Evolutionary conservation across 2,329 filamentous ascomycete genomes (phyloP).

Genomic region (Sarocladiaceae sp.): DNA sequence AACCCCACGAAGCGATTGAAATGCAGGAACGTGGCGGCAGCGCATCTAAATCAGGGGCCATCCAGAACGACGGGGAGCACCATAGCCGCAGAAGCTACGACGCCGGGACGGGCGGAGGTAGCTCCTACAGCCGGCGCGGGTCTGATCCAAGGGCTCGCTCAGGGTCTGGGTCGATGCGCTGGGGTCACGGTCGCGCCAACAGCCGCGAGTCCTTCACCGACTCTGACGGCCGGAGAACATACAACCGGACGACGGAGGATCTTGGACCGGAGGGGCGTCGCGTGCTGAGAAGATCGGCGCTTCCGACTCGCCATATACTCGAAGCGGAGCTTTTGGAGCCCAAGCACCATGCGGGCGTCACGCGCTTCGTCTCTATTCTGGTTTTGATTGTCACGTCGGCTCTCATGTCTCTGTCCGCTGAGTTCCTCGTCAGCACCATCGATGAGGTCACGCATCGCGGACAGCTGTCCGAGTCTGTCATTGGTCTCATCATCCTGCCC

Average conservation of each 20-base stretch:
- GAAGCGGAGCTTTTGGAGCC: conserved; percentile 8
- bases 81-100: background rate
- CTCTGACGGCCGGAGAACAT: background rate
- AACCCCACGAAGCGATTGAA: conserved; percentile 6
- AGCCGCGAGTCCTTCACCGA: conserved; percentile 10
- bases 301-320: conserved; percentile 16
- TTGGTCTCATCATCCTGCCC: conserved; percentile 54
- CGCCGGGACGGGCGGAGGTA: conserved; percentile 7
- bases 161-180: conserved; percentile 2
- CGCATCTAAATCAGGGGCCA: background rate
- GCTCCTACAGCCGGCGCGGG: background rate
- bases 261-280: conserved; percentile 1
- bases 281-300: conserved; percentile 13
- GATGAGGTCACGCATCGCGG: conserved; percentile 43
- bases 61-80: conserved; percentile 10
- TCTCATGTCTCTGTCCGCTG: conserved; percentile 53
- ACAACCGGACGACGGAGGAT: background rate
- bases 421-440: conserved; percentile 55
- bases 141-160: conserved; percentile 1
- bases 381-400: conserved; percentile 47
- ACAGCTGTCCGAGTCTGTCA: conserved; percentile 47
- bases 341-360: conserved; percentile 11
- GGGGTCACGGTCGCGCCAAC: background rate
- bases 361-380: conserved; percentile 35
- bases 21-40: conserved; percentile 11